Evolutionary conservation across 139 green algal species (phyloP).

Genomic region (Helicosporidium sp.): DNA sequence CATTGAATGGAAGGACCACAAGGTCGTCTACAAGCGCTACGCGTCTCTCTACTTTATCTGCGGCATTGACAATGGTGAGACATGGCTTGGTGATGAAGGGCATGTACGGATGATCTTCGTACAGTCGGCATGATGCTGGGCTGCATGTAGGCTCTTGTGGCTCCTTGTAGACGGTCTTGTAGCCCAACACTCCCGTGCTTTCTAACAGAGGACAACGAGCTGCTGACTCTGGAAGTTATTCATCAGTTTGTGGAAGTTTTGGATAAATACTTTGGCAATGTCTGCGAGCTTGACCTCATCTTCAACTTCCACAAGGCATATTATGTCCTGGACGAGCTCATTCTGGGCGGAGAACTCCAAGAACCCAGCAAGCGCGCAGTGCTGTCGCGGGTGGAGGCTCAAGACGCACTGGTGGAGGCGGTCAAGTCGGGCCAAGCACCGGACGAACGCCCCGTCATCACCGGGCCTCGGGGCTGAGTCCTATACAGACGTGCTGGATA

Average conservation of each 20-base stretch:
- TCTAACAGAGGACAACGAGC: conserved; percentile 52
- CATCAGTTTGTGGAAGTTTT: conserved; percentile 77
- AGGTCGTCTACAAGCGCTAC: conserved; percentile 78
- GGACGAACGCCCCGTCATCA: conserved; percentile 1
- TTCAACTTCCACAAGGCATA: conserved; percentile 99
- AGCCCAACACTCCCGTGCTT: too few relatives aligned
- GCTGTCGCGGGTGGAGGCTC: conserved; percentile 36
- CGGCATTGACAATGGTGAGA: conserved; percentile 45
- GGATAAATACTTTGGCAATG: conserved; percentile 93
- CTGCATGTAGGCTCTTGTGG: too few relatives aligned
- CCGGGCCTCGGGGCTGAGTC: conserved; percentile 5
- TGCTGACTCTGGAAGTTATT: conserved; percentile 79
- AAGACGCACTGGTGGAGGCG: conserved; percentile 66
- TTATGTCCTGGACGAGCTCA: conserved; percentile 94
- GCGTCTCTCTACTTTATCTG: conserved; percentile 89
- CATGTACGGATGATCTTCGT: too few relatives aligned
- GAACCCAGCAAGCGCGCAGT: conserved; percentile 72
- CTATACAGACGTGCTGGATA: too few relatives aligned
- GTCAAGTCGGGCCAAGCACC: conserved; percentile 21
- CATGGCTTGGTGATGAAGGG: too few relatives aligned
- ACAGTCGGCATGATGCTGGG: too few relatives aligned
- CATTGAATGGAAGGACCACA: conserved; percentile 65
- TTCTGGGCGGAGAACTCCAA: conserved; percentile 81
- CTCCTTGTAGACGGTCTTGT: too few relatives aligned
- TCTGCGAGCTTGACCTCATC: conserved; percentile 97